A percentile compares a stretch with the other conserved stretches of the same genome.
These are phyloP conservation scores for Phytophthora lateralis DNA, from an alignment of 352 stramenopile species.

Conservation along the genomic window DNA sequence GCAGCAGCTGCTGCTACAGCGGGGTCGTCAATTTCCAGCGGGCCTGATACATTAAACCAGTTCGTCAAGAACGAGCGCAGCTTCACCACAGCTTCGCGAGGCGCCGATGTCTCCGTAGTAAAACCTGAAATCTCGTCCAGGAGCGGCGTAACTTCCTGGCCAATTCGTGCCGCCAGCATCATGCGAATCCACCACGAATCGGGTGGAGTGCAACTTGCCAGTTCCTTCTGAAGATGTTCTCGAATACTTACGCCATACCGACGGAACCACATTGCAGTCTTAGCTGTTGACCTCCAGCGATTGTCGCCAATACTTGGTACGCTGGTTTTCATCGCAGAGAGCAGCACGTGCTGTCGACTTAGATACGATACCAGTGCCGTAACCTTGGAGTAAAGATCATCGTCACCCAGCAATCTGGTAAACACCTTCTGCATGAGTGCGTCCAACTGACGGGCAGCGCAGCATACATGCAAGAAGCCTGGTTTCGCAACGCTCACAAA, in stretches of 20 bases:
- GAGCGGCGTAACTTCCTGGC: constrained; percentile 20
- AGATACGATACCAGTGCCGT: constrained; percentile 30
- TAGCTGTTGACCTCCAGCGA: constrained; percentile 25
- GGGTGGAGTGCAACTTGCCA: constrained; percentile 14
- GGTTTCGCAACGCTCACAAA: constrained; percentile 27
- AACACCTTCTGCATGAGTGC: constrained; percentile 31
- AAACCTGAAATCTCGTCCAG: constrained; percentile 27
- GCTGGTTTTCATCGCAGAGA: constrained; percentile 22
- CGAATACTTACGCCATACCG: constrained; percentile 24
- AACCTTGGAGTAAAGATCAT: constrained; percentile 28
- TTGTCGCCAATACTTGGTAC: constrained; percentile 15
- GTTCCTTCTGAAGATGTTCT: constrained; percentile 18
- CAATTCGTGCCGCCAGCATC: constrained; percentile 24
- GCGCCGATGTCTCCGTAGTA: constrained; percentile 5
- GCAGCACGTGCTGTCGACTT: constrained; percentile 23
- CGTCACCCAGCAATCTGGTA: constrained; percentile 17
- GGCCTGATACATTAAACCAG: constrained; percentile 29
- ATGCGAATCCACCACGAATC: constrained; percentile 32
- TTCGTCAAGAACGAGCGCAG: constrained; percentile 13
- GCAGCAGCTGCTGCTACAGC: constrained; percentile 15
- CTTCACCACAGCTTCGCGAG: constrained; percentile 15
- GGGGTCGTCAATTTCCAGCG: constrained; percentile 11
- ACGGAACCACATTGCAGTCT: constrained; percentile 28
- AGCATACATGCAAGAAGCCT: constrained; percentile 27
- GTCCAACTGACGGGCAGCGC: constrained; percentile 26